Evolutionary conservation across 148 eudicot genomes (phyloP).

Genomic region (Arctostaphylos glauca): DNA sequence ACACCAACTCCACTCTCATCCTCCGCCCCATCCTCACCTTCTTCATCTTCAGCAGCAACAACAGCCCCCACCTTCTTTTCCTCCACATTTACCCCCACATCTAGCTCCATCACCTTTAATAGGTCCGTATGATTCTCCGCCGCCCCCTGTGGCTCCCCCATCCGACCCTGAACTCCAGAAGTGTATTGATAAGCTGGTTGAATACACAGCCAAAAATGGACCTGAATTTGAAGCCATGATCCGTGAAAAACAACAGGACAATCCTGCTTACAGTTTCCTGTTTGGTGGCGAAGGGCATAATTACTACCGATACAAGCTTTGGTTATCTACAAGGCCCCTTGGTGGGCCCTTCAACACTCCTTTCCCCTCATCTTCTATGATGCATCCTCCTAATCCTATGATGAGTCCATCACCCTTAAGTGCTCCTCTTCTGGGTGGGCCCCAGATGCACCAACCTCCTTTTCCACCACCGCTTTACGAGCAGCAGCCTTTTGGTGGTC

Average conservation of each 20-base stretch:
- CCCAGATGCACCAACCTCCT: conserved; percentile 68
- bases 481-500: conserved; percentile 68
- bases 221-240: conserved; percentile 94
- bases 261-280: conserved; percentile 80
- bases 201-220: conserved; percentile 86
- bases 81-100: conserved; percentile 72
- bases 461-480: conserved; percentile 65
- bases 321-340: conserved; percentile 57
- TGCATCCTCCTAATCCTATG: conserved; percentile 71
- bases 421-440: conserved; percentile 46
- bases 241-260: conserved; percentile 79
- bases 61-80: conserved; percentile 65
- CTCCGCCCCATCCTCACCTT: conserved; percentile 57
- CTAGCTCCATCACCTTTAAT: conserved; percentile 56
- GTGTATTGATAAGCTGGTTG: conserved; percentile 85
- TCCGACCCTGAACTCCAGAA: conserved; percentile 86
- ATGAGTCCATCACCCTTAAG: conserved; percentile 39
- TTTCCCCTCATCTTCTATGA: conserved; percentile 54
- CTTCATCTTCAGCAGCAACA: conserved; percentile 72
- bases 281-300: conserved; percentile 95
- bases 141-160: conserved; percentile 79
- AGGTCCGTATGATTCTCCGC: conserved; percentile 70
- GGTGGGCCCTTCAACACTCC: conserved; percentile 58
- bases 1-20: conserved; percentile 63
- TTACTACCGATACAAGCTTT: conserved; percentile 87